These are phyloP conservation scores for Pseudotsuga menziesii DNA, from an alignment of 75 land plant species.

Conservation along the genomic window DNA sequence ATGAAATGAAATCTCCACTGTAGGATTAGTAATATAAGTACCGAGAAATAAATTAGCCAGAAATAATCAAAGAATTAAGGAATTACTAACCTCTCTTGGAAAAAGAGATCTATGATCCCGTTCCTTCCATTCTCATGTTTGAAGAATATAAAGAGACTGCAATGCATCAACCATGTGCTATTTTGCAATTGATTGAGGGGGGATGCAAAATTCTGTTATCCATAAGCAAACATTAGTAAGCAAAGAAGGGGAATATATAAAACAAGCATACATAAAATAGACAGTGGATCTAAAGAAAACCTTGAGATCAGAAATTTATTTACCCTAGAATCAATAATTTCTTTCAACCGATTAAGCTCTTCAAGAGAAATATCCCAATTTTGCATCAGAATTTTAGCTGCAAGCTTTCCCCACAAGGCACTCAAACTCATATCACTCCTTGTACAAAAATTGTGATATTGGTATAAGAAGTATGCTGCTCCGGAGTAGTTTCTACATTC, in stretches of 20 bases:
- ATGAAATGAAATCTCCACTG: too few species aligned
- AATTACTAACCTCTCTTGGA: constrained; percentile 75
- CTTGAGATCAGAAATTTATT: constrained; percentile 91
- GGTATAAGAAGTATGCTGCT: constrained; percentile 91
- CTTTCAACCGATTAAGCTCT: constrained; percentile 87
- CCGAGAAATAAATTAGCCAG: too few species aligned
- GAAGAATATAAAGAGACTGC: constrained; percentile 97
- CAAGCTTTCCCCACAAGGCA: constrained; percentile 99
- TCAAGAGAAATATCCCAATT: constrained; percentile 96
- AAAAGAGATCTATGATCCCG: constrained; percentile 88
- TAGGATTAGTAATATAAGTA: too few species aligned
- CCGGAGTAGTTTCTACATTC: constrained; percentile 99
- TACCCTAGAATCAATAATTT: constrained; percentile 89
- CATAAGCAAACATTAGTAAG: neutral
- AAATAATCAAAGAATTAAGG: neutral
- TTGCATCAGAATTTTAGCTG: constrained; percentile 96
- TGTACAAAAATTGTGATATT: constrained; percentile 85
- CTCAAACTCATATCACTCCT: constrained; percentile 88
- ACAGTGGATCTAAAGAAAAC: constrained; percentile 16
- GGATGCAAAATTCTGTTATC: constrained; percentile 77
- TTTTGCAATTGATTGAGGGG: constrained; percentile 84
- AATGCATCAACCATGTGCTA: constrained; percentile 97
- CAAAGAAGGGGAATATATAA: neutral
- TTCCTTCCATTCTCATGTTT: constrained; percentile 98
- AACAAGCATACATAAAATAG: constrained; percentile 6